A percentile compares a stretch with the other conserved stretches of the same genome.
These are phyloP conservation scores for Candida montana DNA, from an alignment of 805 yeast species.

Conservation along the genomic window DNA sequence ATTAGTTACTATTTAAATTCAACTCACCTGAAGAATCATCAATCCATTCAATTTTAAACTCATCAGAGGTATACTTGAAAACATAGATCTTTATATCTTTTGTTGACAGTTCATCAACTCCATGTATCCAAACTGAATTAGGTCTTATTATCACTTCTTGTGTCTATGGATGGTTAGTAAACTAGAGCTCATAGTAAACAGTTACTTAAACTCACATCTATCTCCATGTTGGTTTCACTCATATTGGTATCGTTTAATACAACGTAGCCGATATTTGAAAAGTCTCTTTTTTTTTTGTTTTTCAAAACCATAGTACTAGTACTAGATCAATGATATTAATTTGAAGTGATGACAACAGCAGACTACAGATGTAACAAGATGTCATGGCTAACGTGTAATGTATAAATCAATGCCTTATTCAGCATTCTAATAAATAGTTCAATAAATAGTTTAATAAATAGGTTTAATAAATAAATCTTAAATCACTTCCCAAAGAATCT, in stretches of 20 bases:
- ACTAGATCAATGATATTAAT: too few relatives aligned
- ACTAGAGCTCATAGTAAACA: neutral
- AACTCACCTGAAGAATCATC: slow-evolving; percentile 22
- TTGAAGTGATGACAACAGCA: too few relatives aligned
- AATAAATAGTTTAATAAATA: neutral
- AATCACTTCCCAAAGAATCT: slow-evolving; percentile 32
- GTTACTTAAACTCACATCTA: slow-evolving; percentile 14
- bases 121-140: slow-evolving; percentile 20
- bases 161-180: neutral
- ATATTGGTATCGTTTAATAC: too few relatives aligned
- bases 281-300: neutral
- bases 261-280: too few relatives aligned
- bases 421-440: too few relatives aligned
- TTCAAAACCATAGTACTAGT: too few relatives aligned
- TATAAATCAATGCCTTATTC: too few relatives aligned
- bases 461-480: neutral
- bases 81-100: slow-evolving; percentile 17
- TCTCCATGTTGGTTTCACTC: slow-evolving; percentile 15
- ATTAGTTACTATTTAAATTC: too few relatives aligned
- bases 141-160: slow-evolving; percentile 16
- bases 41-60: slow-evolving; percentile 24
- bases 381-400: too few relatives aligned
- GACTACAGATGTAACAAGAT: too few relatives aligned
- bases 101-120: slow-evolving; percentile 25
- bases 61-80: slow-evolving; percentile 12